Conservation (phyloP, 441 rosid genomes). For the Erodium trifolium region DNA sequence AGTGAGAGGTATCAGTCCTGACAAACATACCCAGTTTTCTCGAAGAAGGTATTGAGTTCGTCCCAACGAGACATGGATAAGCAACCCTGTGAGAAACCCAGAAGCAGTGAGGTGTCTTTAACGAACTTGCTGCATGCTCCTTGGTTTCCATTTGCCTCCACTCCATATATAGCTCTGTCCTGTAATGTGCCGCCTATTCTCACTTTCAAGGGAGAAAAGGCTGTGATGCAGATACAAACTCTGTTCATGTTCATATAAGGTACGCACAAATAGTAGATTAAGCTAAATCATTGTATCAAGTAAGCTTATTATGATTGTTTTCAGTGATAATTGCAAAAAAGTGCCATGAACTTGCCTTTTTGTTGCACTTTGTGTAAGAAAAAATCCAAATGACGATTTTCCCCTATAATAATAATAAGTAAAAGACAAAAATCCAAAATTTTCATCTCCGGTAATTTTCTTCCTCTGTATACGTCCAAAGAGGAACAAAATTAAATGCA, state of each 20-base stretch:
- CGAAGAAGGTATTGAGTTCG: conserved; percentile 65
- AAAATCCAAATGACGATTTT: too few species aligned
- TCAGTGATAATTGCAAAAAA: background rate
- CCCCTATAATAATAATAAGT: too few species aligned
- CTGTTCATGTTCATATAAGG: background rate
- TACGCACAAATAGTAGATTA: background rate
- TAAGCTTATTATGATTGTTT: too few species aligned
- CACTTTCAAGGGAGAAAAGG: conserved; percentile 82
- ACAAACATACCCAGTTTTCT: conserved; percentile 53
- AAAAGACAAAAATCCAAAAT: too few species aligned
- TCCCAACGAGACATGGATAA: conserved; percentile 77
- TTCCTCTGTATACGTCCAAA: too few species aligned
- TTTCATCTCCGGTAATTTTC: too few species aligned
- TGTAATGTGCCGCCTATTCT: conserved; percentile 92
- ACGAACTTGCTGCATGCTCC: conserved; percentile 60
- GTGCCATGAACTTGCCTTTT: too few species aligned
- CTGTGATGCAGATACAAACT: conserved; percentile 31
- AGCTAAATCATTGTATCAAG: background rate
- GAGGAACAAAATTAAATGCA: too few species aligned
- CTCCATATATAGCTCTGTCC: conserved; percentile 66
- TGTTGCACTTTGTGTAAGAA: too few species aligned
- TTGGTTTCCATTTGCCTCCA: conserved; percentile 30
- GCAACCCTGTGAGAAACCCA: conserved; percentile 78
- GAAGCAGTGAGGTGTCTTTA: conserved; percentile 42
- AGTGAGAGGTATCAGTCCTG: background rate